Evolutionary conservation across 73 alveolate species (phyloP).

Genomic region (Tetrahymena elliotti): DNA sequence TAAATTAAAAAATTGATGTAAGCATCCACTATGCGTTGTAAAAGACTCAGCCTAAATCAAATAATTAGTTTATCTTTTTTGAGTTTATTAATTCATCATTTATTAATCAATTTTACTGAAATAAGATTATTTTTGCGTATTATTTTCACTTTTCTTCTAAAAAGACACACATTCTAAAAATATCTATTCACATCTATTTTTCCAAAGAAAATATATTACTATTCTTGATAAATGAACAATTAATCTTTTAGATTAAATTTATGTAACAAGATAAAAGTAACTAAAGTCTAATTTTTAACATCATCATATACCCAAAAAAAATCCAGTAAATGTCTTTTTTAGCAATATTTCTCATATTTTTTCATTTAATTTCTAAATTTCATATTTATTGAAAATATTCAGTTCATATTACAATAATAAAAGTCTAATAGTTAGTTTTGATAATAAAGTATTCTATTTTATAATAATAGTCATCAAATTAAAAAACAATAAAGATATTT

Average conservation of each 20-base stretch:
- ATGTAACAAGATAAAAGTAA: not conserved
- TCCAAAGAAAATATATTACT: not conserved
- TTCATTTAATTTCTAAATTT: too few relatives aligned
- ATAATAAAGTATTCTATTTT: too few relatives aligned
- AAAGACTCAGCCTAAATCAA: not conserved
- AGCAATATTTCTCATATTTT: too few relatives aligned
- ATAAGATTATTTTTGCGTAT: not conserved
- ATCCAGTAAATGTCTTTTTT: too few relatives aligned
- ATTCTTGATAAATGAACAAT: not conserved
- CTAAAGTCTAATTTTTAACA: too few relatives aligned
- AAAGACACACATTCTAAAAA: not conserved
- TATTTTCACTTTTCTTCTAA: not conserved
- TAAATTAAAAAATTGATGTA: not conserved
- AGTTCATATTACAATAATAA: too few relatives aligned
- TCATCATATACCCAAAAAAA: not conserved
- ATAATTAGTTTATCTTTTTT: not conserved
- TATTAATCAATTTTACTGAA: not conserved
- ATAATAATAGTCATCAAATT: too few relatives aligned
- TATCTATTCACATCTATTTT: not conserved
- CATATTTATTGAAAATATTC: too few relatives aligned
- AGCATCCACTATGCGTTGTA: not conserved
- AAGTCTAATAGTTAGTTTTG: too few relatives aligned
- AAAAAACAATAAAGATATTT: too few relatives aligned
- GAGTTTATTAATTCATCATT: not conserved
- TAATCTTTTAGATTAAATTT: too few relatives aligned